Percentiles rank a stretch among this genome's conserved stretches.
These are phyloP conservation scores for Amyloporia xantha DNA, from an alignment of 768 basidiomycete species.

Conservation along the genomic window DNA sequence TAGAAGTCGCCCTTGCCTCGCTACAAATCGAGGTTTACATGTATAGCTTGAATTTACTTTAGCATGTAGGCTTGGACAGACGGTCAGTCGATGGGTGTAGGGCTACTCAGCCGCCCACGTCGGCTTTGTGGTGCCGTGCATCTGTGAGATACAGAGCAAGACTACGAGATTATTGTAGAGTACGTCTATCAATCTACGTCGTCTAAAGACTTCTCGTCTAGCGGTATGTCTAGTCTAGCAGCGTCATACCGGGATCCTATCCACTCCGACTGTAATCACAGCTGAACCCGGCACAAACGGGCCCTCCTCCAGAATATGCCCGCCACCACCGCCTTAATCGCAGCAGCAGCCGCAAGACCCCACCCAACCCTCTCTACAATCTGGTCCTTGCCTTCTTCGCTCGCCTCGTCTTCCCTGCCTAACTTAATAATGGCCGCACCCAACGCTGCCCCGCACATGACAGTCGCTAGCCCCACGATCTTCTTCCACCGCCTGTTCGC, in stretches of 20 bases:
- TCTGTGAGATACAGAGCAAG: too few species aligned
- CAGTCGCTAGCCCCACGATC: background rate
- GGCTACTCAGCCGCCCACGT: background rate
- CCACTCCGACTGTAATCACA: background rate
- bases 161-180: too few species aligned
- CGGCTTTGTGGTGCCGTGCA: too few species aligned
- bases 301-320: conserved; percentile 2
- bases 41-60: too few species aligned
- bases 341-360: background rate
- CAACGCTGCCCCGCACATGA: conserved; percentile 1
- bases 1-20: too few species aligned
- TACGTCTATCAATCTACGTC: too few species aligned
- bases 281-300: background rate
- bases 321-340: background rate
- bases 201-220: too few species aligned
- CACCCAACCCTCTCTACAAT: background rate
- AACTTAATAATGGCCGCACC: background rate
- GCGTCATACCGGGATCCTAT: background rate
- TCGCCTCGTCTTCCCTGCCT: background rate
- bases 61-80: too few species aligned
- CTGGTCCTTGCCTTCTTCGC: background rate
- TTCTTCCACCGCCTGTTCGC: background rate
- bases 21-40: too few species aligned
- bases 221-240: too few species aligned
- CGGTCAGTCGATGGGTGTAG: too few species aligned